These are phyloP conservation scores for Obelidium mucronatum DNA, from an alignment of 192 early-diverging fungal genomes.

Conservation along the genomic window DNA sequence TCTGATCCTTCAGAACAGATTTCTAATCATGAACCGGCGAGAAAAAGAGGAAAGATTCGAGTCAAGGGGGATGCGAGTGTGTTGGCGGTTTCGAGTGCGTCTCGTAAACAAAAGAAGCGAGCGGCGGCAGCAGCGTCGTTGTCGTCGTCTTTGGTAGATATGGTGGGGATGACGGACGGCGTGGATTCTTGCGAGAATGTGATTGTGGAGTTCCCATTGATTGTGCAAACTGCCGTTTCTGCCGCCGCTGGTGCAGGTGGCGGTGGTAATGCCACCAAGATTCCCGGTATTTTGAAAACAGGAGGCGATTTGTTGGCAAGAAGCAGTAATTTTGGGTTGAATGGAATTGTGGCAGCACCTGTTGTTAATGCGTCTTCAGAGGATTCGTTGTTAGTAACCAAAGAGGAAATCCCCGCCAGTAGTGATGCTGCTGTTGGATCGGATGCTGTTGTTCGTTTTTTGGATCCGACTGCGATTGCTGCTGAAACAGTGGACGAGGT, in stretches of 20 bases:
- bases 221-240: no score
- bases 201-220: neutral
- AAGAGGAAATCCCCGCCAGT: no score
- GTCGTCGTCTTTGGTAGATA: neutral
- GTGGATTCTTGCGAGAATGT: neutral
- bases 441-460: no score
- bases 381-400: no score
- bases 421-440: no score
- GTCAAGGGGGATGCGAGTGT: constrained; percentile 17
- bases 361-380: no score
- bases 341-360: no score
- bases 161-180: neutral
- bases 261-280: neutral
- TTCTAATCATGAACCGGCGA: neutral
- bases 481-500: no score
- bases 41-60: neutral
- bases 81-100: neutral
- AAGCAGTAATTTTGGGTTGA: no score
- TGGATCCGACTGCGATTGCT: no score
- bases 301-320: no score
- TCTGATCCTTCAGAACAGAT: neutral
- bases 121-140: neutral
- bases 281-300: no score
- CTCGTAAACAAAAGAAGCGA: neutral
- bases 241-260: neutral